phyloP scores from a whole-genome alignment of 1,284 basidiomycete species.

The Grifola frondosa region DNA sequence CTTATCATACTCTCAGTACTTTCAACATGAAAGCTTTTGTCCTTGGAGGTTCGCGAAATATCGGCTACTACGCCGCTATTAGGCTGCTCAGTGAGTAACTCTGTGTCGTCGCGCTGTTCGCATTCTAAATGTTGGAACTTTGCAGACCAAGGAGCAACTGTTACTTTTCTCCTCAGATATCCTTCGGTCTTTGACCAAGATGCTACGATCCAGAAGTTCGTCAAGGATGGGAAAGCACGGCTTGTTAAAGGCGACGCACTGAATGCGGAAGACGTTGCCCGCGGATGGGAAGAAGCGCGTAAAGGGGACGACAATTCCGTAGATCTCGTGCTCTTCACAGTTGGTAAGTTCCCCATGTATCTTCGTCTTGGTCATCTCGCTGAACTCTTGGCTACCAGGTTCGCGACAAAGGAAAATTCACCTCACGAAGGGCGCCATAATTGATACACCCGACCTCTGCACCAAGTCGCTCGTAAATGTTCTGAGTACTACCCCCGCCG shows the following conservation, averaged over 20 bases:
- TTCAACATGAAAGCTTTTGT: constrained; percentile 41
- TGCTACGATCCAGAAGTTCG: constrained; percentile 39
- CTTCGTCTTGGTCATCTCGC: background rate
- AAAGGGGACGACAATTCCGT: constrained; percentile 31
- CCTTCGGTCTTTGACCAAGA: constrained; percentile 47
- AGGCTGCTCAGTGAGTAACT: constrained; percentile 47
- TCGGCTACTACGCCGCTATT: constrained; percentile 55
- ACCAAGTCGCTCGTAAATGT: constrained; percentile 49
- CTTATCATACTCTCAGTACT: too few species aligned
- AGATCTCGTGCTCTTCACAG: constrained; percentile 49
- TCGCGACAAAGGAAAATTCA: constrained; percentile 42
- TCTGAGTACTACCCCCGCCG: constrained; percentile 44
- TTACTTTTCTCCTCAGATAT: constrained; percentile 52
- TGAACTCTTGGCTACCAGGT: constrained; percentile 29
- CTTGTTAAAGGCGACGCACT: constrained; percentile 55
- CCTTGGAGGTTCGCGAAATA: constrained; percentile 65
- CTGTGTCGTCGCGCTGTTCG: background rate
- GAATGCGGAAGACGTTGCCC: constrained; percentile 41
- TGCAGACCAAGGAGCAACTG: constrained; percentile 44
- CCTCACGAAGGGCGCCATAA: constrained; percentile 40
- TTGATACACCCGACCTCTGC: constrained; percentile 50
- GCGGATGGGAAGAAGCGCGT: constrained; percentile 44
- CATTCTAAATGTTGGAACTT: background rate
- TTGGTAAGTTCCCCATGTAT: constrained; percentile 39
- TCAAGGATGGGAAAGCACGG: constrained; percentile 40